Percentiles rank a stretch among this genome's conserved stretches.
Evolutionary conservation across 306 rosid species (phyloP).

Genomic region (Cucumis melo): DNA sequence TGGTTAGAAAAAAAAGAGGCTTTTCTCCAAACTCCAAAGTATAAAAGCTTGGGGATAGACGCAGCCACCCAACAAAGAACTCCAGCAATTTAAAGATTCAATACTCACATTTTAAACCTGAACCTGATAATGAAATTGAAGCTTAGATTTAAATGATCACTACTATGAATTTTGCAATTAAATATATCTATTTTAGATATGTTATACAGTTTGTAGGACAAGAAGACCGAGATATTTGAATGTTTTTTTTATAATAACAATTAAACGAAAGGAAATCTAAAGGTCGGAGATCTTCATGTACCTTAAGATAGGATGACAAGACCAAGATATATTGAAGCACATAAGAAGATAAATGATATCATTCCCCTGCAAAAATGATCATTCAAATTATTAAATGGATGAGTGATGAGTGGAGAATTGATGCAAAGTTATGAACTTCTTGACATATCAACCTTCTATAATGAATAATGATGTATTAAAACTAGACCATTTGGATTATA

Average conservation of each 20-base stretch:
- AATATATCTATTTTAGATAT: not conserved
- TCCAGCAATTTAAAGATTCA: not conserved
- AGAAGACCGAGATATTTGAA: not conserved
- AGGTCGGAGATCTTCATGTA: constrained; percentile 11
- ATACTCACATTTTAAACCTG: not conserved
- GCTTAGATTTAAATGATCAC: not conserved
- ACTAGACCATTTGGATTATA: not conserved
- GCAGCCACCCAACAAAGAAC: not conserved
- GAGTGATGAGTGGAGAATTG: not conserved
- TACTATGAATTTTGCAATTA: not conserved
- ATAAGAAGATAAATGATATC: constrained; percentile 30
- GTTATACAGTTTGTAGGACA: not conserved
- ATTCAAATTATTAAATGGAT: not conserved
- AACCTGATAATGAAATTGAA: not conserved
- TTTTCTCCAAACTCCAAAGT: not conserved
- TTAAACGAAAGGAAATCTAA: not conserved
- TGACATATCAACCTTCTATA: not conserved
- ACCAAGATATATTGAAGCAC: constrained; percentile 30
- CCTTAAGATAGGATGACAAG: constrained; percentile 47
- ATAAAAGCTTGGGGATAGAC: not conserved
- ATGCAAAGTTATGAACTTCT: not conserved
- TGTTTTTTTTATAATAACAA: not conserved
- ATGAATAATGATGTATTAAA: not conserved
- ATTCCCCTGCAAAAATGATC: constrained; percentile 33
- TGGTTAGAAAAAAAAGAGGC: not conserved